Evolutionary conservation across 371 early-diverging fungal genomes (phyloP), one percentile per base, ranked within the genome.

Genomic region (Phascolomyces articulosus): DNA sequence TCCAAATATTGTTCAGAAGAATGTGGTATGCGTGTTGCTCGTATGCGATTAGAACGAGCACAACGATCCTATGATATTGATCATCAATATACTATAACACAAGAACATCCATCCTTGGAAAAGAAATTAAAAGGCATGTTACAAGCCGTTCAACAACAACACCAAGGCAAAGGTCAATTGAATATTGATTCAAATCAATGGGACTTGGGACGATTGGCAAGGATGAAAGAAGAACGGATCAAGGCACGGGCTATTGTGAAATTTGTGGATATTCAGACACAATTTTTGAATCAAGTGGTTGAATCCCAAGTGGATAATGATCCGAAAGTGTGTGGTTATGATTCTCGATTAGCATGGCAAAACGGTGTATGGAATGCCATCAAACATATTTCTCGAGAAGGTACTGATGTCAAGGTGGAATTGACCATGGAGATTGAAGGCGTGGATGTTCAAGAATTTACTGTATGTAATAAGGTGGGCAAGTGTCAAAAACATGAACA

Each of bases 1-100:
- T 62, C 63, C 21, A 62, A 62, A 23, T 62, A 62, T 18, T 62
- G 63, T 24, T 62, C 63, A 40, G 38, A 38, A 21, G 63, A 34
- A 41, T 62, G 63, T 21, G 63, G 63, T 21, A 40, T 62, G 28
- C 41, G 27, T 6, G 48, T 55, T 13, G 63, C 63, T 10, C 69
- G 77, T 13, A 41, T 40, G 18, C 44, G 47, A 27, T 20, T 59
- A 15, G 23, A 51, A 13, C 51, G 51, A 23, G 51, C 51, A 4
- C 51, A 51, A 51, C 51, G 15, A 51, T 6, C 51, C 7, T 51
- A 51, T 24, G 21, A 24, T 4, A 4, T 23, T 18, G 51, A 51
- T 24, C 21, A 51, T 24, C 23, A 0, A 51, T 23, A 51, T 44
- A 44, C 44, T 18, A 44, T 16, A 13, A 44, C 44, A 41, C 41